Evolutionary conservation across 129 eudicot species (phyloP).

Genomic region (Flaveria brownii): DNA sequence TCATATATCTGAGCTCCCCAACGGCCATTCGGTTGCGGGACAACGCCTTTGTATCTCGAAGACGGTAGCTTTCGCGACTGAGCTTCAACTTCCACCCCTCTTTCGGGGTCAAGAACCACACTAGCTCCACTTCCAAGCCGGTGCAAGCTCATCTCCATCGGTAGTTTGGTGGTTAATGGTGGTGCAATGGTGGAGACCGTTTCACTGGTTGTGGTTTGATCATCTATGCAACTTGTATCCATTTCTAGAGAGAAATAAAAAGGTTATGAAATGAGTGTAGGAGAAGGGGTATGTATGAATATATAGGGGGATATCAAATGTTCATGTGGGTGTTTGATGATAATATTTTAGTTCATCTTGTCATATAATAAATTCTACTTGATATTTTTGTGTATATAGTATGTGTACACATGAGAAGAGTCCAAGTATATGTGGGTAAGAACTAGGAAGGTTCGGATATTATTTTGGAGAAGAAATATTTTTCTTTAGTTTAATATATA

Average conservation of each 20-base stretch:
- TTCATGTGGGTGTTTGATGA: constrained; percentile 24
- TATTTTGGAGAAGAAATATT: background rate
- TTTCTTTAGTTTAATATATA: background rate
- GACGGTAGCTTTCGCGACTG: constrained; percentile 83
- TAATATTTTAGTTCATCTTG: constrained; percentile 39
- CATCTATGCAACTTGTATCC: constrained; percentile 57
- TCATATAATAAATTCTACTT: constrained; percentile 37
- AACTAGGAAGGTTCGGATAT: constrained; percentile 64
- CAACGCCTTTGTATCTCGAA: constrained; percentile 82
- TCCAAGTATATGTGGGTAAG: constrained; percentile 43
- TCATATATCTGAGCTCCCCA: constrained; percentile 98
- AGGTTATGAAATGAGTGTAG: constrained; percentile 20
- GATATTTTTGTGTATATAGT: constrained; percentile 11
- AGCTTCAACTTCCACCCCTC: constrained; percentile 64
- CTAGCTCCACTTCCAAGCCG: constrained; percentile 59
- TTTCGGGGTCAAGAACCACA: constrained; percentile 48
- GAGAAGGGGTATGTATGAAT: constrained; percentile 34
- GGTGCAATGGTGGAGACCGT: constrained; percentile 11
- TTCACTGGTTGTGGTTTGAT: constrained; percentile 55
- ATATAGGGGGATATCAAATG: constrained; percentile 44
- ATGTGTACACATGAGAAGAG: constrained; percentile 15
- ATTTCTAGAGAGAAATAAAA: constrained; percentile 38
- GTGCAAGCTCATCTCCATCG: constrained; percentile 25
- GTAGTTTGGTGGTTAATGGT: constrained; percentile 13
- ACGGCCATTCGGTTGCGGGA: constrained; percentile 91